Evolutionary conservation across 305 asterid species (phyloP).

Genomic region (Fraxinus greggii): DNA sequence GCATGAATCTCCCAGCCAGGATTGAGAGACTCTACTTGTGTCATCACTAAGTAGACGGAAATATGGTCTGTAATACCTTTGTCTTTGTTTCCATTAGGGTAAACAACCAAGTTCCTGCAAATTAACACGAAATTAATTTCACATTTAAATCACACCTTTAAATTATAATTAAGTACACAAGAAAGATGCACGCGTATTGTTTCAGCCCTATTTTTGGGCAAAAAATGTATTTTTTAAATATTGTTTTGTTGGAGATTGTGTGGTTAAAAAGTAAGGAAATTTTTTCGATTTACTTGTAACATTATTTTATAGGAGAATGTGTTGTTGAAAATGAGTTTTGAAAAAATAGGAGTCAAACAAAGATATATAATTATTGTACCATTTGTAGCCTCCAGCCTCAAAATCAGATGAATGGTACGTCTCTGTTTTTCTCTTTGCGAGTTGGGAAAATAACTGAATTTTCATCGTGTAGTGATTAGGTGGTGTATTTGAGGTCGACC

Average conservation of each 20-base stretch:
- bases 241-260: background rate
- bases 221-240: too few species aligned
- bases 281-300: background rate
- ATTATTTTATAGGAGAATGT: background rate
- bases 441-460: slow-evolving; percentile 40
- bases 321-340: too few species aligned
- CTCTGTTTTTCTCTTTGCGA: slow-evolving; percentile 36
- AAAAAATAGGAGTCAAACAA: background rate
- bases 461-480: slow-evolving; percentile 46
- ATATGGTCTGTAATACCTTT: slow-evolving; percentile 47
- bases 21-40: slow-evolving; percentile 26
- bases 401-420: slow-evolving; percentile 40
- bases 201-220: background rate
- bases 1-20: slow-evolving; percentile 57
- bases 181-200: background rate
- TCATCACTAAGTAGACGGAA: slow-evolving; percentile 42
- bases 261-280: background rate
- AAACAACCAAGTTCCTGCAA: slow-evolving; percentile 42
- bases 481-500: slow-evolving; percentile 36
- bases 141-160: background rate
- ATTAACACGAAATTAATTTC: background rate
- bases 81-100: slow-evolving; percentile 59
- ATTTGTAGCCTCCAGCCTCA: slow-evolving; percentile 62
- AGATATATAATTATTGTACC: slow-evolving; percentile 29
- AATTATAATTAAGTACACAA: background rate